A percentile compares a stretch with the other conserved stretches of the same genome.
Evolutionary conservation across 352 stramenopile species (phyloP).

Genomic region (Ophiocytium majus): DNA sequence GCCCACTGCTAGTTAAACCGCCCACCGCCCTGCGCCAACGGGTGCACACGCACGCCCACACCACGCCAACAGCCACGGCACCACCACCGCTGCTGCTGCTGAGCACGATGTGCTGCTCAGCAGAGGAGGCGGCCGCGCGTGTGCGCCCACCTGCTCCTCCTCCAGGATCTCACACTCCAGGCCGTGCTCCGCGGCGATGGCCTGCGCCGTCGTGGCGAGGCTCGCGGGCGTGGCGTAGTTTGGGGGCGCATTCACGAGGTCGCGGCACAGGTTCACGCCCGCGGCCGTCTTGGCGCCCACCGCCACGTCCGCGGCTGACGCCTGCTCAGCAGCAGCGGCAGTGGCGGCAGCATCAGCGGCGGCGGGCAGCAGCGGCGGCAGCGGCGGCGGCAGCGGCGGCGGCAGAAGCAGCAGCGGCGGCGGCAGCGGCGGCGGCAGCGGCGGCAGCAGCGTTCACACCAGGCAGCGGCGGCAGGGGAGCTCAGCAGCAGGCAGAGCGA

Average conservation of each 20-base stretch:
- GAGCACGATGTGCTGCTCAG: too few species aligned
- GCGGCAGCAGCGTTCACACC: too few species aligned
- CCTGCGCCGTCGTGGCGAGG: conserved; percentile 61
- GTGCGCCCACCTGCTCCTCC: conserved; percentile 6
- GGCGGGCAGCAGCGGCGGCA: neutral
- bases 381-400: conserved; percentile 5
- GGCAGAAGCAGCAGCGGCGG: too few species aligned
- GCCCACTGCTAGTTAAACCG: too few species aligned
- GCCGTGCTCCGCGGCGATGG: conserved; percentile 43
- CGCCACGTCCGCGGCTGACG: conserved; percentile 5
- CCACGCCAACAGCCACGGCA: too few species aligned
- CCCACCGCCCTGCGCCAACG: too few species aligned
- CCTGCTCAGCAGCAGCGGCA: neutral
- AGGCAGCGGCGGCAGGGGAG: too few species aligned
- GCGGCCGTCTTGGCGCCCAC: conserved; percentile 37
- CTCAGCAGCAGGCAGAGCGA: too few species aligned
- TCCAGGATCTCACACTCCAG: conserved; percentile 49
- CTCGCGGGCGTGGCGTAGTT: conserved; percentile 71
- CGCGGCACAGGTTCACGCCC: conserved; percentile 65
- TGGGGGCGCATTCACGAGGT: conserved; percentile 76
- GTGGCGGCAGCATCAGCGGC: neutral
- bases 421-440: too few species aligned
- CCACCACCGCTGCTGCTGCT: too few species aligned
- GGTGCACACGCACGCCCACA: too few species aligned
- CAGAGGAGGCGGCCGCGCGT: too few species aligned